phyloP scores from a whole-genome alignment of 1,284 basidiomycete genomes.

The Fomitopsis schrenkii region DNA sequence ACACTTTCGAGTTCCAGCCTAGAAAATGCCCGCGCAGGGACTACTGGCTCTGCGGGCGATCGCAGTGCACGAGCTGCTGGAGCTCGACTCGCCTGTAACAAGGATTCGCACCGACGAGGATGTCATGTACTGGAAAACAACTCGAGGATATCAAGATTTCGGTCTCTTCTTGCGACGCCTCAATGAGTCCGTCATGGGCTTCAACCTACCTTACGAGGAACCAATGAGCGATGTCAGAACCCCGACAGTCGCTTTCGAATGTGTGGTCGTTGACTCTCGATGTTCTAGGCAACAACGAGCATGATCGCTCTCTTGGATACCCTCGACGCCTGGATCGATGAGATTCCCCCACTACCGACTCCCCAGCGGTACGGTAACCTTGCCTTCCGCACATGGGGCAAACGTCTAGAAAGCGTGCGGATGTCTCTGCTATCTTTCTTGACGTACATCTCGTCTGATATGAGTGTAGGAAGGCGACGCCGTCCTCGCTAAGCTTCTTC shows the following conservation, averaged over 20 bases:
- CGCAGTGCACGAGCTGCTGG: constrained; percentile 30
- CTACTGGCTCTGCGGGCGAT: constrained; percentile 42
- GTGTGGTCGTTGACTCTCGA: constrained; percentile 3
- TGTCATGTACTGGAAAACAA: constrained; percentile 62
- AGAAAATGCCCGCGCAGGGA: constrained; percentile 4
- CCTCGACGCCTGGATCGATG: constrained; percentile 78
- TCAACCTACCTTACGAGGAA: constrained; percentile 38
- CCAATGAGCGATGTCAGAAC: constrained; percentile 35
- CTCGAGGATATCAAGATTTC: constrained; percentile 70
- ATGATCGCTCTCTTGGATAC: constrained; percentile 61
- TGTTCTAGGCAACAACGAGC: constrained; percentile 28
- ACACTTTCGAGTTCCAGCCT: not conserved
- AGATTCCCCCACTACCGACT: constrained; percentile 75
- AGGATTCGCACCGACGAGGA: constrained; percentile 70
- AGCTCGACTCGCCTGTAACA: constrained; percentile 17
- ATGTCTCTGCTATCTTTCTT: constrained; percentile 3
- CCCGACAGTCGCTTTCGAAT: constrained; percentile 2
- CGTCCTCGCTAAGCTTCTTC: constrained; percentile 53
- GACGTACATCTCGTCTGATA: constrained; percentile 2
- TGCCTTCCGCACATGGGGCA: constrained; percentile 87
- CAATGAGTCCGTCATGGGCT: constrained; percentile 71
- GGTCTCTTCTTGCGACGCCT: constrained; percentile 69
- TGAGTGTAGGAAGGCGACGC: constrained; percentile 51
- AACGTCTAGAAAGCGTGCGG: constrained; percentile 72
- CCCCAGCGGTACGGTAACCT: constrained; percentile 95